Base-by-base conservation (phyloP, 2,329 filamentous ascomycete species). In the Fusarium pseudocircinatum region DNA sequence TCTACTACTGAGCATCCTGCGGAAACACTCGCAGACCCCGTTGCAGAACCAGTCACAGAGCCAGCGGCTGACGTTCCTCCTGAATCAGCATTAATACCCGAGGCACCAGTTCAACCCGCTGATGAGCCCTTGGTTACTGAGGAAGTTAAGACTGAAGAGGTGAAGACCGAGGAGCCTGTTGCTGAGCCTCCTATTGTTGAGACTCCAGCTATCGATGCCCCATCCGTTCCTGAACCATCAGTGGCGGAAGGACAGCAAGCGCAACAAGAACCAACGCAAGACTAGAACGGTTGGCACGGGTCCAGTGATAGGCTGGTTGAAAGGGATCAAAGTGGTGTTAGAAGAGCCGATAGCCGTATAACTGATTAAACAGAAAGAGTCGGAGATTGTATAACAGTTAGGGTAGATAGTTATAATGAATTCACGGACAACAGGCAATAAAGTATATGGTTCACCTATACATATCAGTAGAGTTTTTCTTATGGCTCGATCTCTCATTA, bases 361-460 rank as follows among this genome's bases (percentile, higher is more conserved):
- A 42, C 36, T 28, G 30, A 34, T 32, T 34, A 61, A 37, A 13
- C 26, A 40, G 36, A 63, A 68, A 67, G 62, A 71, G 52, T 8
- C 26, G 58, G 72, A 71, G 72, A 67, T 66, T 74, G 72, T 75
- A 74, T 52, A 73, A 30, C 46, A 75, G 20, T 58, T 22, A 30
- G 34, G 68, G 42, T 58, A 40, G 37, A 49, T 56, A 69, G 53
- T 36, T 57, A 49, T 62, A 63, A 74, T 74, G 67, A 67, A 57
- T 67, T 60, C 32, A 74, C 56, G 70, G 70, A 60, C 58, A 52
- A 62, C 26, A 32, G 37, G 54, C 37, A 67, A 70, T 50, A 70
- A 50, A 60, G 30, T 26, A 59, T 36, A 65, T 61, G 37, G 46
- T 53, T 58, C 32, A 59, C 18, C 50, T 34, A 16, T 47, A 36